Evolutionary conservation across 371 early-diverging fungal genomes (phyloP).

Genomic region (Haplosporangium sp.): DNA sequence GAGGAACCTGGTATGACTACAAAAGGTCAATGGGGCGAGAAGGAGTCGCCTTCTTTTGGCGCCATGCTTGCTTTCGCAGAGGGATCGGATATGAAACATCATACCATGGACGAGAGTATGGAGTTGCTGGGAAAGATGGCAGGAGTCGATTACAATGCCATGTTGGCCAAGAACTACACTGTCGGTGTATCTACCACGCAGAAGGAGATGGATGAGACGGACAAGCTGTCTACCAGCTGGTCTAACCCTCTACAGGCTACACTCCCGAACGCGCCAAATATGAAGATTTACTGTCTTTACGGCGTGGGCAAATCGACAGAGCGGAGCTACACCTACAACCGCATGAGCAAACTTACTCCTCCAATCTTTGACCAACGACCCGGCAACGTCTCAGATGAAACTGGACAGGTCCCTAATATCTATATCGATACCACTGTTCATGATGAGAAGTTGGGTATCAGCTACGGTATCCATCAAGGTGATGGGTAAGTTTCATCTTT

Average conservation of each 20-base stretch:
- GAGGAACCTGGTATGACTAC: constrained; percentile 8
- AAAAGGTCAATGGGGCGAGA: constrained; percentile 18
- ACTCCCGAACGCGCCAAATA: constrained; percentile 83
- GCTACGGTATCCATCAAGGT: constrained; percentile 49
- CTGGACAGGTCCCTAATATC: constrained; percentile 31
- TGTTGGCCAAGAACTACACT: constrained; percentile 71
- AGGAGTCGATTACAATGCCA: constrained; percentile 59
- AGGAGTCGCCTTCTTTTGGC: constrained; percentile 34
- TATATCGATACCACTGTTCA: constrained; percentile 40
- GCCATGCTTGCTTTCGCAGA: constrained; percentile 47
- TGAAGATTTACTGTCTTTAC: constrained; percentile 88
- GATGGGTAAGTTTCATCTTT: constrained; percentile 25
- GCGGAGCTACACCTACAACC: constrained; percentile 78
- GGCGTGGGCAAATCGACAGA: constrained; percentile 87
- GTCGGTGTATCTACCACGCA: constrained; percentile 72
- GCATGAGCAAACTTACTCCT: constrained; percentile 37
- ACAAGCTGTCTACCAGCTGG: constrained; percentile 70
- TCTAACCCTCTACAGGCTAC: constrained; percentile 87
- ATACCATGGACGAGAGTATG: constrained; percentile 68
- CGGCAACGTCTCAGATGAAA: constrained; percentile 47
- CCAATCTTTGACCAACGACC: constrained; percentile 42
- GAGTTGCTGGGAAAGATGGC: constrained; percentile 65
- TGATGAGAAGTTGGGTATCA: constrained; percentile 45
- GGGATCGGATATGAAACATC: constrained; percentile 48
- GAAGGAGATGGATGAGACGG: constrained; percentile 59